Conservation (phyloP, 768 basidiomycete species). For the Rhodotorula sphaerocarpa region DNA sequence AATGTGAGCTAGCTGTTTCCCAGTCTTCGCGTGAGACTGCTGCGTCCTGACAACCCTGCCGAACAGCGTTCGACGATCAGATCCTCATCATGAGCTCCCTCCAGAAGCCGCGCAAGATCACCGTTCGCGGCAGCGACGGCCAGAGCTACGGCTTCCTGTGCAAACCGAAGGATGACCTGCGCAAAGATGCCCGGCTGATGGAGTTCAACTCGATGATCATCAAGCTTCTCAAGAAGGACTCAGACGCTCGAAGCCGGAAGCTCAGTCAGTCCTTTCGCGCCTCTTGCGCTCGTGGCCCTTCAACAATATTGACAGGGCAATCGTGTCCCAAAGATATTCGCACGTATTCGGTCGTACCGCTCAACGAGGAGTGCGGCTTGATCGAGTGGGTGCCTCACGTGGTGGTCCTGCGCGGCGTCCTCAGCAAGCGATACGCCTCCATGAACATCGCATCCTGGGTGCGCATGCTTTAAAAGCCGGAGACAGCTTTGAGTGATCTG, state of each 20-base stretch:
- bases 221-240: constrained; percentile 84
- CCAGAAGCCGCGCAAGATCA: constrained; percentile 82
- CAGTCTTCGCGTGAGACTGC: too few species aligned
- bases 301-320: too few species aligned
- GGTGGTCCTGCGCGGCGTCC: constrained; percentile 65
- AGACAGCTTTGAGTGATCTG: too few species aligned
- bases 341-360: constrained; percentile 94
- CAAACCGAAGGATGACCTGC: constrained; percentile 92
- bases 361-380: constrained; percentile 94
- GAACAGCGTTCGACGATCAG: constrained; percentile 68
- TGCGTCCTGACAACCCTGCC: not conserved
- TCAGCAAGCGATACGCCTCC: constrained; percentile 60
- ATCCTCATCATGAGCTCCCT: constrained; percentile 86
- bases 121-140: constrained; percentile 72
- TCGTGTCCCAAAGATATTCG: constrained; percentile 60
- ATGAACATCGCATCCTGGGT: constrained; percentile 52
- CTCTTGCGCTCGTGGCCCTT: not conserved
- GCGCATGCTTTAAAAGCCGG: too few species aligned
- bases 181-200: constrained; percentile 96
- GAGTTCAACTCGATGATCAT: constrained; percentile 97
- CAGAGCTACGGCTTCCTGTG: constrained; percentile 81
- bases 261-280: constrained; percentile 56
- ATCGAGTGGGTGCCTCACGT: constrained; percentile 99
- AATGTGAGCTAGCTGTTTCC: constrained; percentile 51
- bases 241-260: constrained; percentile 80